phyloP scores from a whole-genome alignment of 805 yeast genomes.

The Schizosaccharomyces octosporus region DNA sequence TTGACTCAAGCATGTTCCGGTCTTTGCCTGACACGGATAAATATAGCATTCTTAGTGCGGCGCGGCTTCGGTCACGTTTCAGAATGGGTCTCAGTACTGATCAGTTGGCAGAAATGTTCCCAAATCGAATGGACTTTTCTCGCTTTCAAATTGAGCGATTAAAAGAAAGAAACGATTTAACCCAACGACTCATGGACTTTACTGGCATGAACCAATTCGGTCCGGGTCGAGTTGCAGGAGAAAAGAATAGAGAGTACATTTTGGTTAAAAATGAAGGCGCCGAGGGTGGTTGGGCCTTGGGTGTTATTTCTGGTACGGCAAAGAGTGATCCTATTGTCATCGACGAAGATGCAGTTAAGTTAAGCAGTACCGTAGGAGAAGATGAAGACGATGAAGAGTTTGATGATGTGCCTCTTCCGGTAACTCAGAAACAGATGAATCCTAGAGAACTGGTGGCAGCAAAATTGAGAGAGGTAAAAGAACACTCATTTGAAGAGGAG shows the following conservation, averaged over 20 bases:
- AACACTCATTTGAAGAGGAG: background rate
- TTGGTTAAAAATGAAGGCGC: slow-evolving; percentile 38
- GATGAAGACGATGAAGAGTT: slow-evolving; percentile 30
- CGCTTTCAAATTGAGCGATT: slow-evolving; percentile 83
- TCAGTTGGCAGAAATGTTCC: slow-evolving; percentile 62
- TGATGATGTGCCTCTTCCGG: slow-evolving; percentile 36
- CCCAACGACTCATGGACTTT: slow-evolving; percentile 64
- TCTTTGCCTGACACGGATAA: slow-evolving; percentile 64
- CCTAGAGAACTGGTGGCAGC: background rate
- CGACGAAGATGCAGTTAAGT: slow-evolving; percentile 4
- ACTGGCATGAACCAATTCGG: slow-evolving; percentile 43
- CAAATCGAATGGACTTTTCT: slow-evolving; percentile 71
- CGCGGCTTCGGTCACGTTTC: slow-evolving; percentile 61
- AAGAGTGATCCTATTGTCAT: slow-evolving; percentile 1
- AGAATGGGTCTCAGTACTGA: slow-evolving; percentile 87
- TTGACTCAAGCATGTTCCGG: slow-evolving; percentile 53
- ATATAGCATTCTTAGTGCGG: slow-evolving; percentile 62
- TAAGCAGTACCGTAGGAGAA: slow-evolving; percentile 10
- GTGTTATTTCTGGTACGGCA: background rate
- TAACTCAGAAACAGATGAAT: background rate
- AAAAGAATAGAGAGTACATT: slow-evolving; percentile 49
- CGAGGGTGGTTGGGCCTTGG: slow-evolving; percentile 2
- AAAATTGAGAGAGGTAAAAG: background rate
- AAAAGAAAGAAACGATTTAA: slow-evolving; percentile 66
- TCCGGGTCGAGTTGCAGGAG: slow-evolving; percentile 53